Evolutionary conservation across 352 stramenopile genomes (phyloP), one percentile per base, ranked within the genome.

Genomic region (Phytophthora colocasiae): DNA sequence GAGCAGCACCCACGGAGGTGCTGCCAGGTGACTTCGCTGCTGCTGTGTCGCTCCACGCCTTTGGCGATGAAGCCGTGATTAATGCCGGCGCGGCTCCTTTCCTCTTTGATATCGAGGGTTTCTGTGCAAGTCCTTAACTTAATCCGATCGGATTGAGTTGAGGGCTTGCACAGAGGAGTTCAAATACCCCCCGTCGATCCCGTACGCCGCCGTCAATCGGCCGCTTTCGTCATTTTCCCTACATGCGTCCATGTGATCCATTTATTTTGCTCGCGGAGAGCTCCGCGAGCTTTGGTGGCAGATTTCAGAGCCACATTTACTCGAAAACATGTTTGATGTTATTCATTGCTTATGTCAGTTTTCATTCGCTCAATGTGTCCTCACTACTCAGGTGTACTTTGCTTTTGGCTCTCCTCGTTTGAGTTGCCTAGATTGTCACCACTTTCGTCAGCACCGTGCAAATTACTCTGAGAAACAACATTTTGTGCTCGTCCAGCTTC

Each of bases 101-200:
- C 66, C 56, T 71, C 56, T 95, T 92, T 76, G 83, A 93, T 66
- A 84, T 96, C 68, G 86, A 96, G 66, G 80, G 73, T 89, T 95
- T 91, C 71, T 96, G 88, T 94, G 85, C 84, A 92, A 93, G 85
- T 83, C 84, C 73, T 81, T 90, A 88, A 47, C 61, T 78, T 49
- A 49, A 39, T 66, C 52, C 39, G 14, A 24, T 32, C 7, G 29
- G 49, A 48, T 71, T 51, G 55, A 71, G 67, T 59, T 69, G 47
- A 75, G 75, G 76, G 67, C 75, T 86, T 86, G 78, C 78, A 86
- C 75, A 84, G 75, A 81, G 43, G 64, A 74, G 51, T 70, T 66
- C 56, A 63, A 47, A 41, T 26, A 52, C 53, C 69, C 58, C 63
- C 44, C 57, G 61, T 72, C 44, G 57, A 58, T 46, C 58, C 34